These are phyloP conservation scores for Mesembryanthemum crystallinum DNA, from an alignment of 148 eudicot species.

Conservation along the genomic window DNA sequence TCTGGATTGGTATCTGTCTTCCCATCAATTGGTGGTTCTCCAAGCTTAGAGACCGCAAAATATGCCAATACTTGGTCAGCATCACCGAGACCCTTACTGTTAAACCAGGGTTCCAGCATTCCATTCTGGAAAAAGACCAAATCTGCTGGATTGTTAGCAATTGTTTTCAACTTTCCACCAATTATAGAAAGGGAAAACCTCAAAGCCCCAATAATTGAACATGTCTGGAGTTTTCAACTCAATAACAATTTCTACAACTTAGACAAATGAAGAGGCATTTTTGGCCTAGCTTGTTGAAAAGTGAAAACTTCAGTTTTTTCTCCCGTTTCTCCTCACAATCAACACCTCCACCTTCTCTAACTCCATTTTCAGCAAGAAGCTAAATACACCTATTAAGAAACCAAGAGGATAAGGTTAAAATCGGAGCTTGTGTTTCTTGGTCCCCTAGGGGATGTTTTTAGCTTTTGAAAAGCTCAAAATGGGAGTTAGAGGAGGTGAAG, in stretches of 20 bases:
- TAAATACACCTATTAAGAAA: too few species aligned
- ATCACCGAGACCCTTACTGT: conserved; percentile 79
- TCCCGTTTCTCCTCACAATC: neutral
- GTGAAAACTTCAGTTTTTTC: neutral
- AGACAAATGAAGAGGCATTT: neutral
- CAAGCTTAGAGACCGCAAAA: conserved; percentile 92
- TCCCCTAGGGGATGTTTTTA: too few species aligned
- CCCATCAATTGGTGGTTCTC: conserved; percentile 89
- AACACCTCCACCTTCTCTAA: neutral
- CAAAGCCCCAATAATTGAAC: neutral
- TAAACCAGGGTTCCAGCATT: conserved; percentile 97
- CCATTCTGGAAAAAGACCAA: conserved; percentile 99
- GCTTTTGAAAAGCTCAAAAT: too few species aligned
- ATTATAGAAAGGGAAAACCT: neutral
- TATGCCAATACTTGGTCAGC: conserved; percentile 91
- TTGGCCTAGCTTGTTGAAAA: neutral
- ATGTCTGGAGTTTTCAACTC: too few species aligned
- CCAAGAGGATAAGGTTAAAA: too few species aligned
- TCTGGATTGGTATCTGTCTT: conserved; percentile 94
- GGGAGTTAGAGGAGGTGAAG: too few species aligned
- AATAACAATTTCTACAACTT: neutral
- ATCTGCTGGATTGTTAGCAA: conserved; percentile 83
- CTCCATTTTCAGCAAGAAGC: too few species aligned
- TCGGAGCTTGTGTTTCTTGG: too few species aligned
- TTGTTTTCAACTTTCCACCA: conserved; percentile 21